Conservation (phyloP, 1,139 yeast species). For the Candida tropicalis region DNA sequence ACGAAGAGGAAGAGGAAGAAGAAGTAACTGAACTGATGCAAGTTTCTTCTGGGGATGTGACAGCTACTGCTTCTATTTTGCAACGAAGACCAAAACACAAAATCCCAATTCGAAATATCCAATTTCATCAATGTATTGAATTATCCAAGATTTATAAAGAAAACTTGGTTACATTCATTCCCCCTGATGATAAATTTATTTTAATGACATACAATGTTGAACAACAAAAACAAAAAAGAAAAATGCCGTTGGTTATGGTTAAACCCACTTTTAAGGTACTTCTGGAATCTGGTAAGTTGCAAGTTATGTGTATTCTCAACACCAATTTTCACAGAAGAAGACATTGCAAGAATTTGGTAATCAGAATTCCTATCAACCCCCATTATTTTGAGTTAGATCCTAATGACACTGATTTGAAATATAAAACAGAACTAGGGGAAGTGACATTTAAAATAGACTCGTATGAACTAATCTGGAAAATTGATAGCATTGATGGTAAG, state of each 20-base stretch:
- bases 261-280: constrained; percentile 37
- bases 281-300: constrained; percentile 28
- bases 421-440: constrained; percentile 45
- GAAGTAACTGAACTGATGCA: neutral
- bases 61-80: neutral
- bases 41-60: no score
- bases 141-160: constrained; percentile 40
- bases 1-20: neutral
- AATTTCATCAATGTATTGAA: constrained; percentile 51
- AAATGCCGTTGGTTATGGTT: constrained; percentile 41
- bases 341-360: constrained; percentile 34
- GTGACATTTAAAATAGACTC: constrained; percentile 46
- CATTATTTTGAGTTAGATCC: constrained; percentile 38
- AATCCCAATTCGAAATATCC: constrained; percentile 45
- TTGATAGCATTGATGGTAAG: constrained; percentile 58
- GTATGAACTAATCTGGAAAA: constrained; percentile 62
- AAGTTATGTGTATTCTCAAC: constrained; percentile 37
- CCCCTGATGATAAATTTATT: constrained; percentile 49
- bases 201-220: constrained; percentile 46
- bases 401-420: constrained; percentile 34
- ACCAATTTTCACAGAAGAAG: constrained; percentile 39
- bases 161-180: constrained; percentile 44
- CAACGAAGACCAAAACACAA: constrained; percentile 15
- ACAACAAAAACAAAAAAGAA: constrained; percentile 36
- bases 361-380: constrained; percentile 43